Evolutionary conservation across 2,329 filamentous ascomycete genomes (phyloP), one percentile per base, ranked within the genome.

Genomic region (Clonostachys sp.): DNA sequence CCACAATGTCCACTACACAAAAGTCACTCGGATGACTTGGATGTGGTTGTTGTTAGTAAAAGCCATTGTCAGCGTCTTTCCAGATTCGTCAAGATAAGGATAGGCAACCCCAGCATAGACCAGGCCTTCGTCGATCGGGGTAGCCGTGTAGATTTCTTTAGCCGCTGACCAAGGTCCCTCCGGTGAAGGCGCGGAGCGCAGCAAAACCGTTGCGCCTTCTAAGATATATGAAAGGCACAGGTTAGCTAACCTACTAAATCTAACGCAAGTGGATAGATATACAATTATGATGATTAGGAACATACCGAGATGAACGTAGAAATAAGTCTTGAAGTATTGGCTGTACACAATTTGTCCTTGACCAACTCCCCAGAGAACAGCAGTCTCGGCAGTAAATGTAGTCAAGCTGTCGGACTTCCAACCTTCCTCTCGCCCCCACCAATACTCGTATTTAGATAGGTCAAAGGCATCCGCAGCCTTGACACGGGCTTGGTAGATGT

Each of bases 11-110:
- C 24, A 30, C 34, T 33, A 48, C 17, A 12, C 41, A 43, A 67
- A 67, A 0, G 57, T 51, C 8, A 58, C 62, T 43, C 56, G 64
- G 40, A 69, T 58, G 1, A 70, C 55, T 45, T 70, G 61, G 8
- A 66, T 67, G 38, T 61, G 59, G 44, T 68, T 68, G 30, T 68
- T 64, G 47, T 70, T 71, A 2, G 65, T 71, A 35, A 60, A 71
- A 0, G 64, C 67, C 42, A 70, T 57, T 1, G 62, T 65, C 47
- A 70, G 41, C 0, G 64, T 70, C 51, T 55, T 54, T 0, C 67
- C 66, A 0, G 60, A 60, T 6, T 54, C 50, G 39, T 71, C 66
- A 4, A 70, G 50, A 41, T 70, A 66, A 1, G 68, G 67, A 38
- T 70, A 68, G 2, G 41, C 66, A 52, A 67, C 14, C 2, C 66